Base-by-base conservation (phyloP, 352 stramenopile genomes). In the Nothophytophthora sp. region DNA sequence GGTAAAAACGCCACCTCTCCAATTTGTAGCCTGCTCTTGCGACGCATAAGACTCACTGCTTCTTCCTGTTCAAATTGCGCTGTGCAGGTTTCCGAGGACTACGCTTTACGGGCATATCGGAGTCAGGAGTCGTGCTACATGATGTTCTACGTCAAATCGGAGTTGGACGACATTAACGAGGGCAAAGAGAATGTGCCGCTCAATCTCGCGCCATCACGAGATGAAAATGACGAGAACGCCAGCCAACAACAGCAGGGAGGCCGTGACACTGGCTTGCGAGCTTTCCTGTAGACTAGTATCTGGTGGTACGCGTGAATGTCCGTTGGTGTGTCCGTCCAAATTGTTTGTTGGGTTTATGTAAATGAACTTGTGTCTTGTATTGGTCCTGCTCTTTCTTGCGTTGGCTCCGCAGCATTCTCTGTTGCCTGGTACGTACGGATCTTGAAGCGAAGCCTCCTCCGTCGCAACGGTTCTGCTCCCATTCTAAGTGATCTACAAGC, bases 111-210 rank as follows among this genome's bases (percentile, higher is more conserved):
- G 36, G 75, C 83, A 39, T 90, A 72, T 12, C 76, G 81, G 24
- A 90, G 81, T 22, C 83, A 92, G 32, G 81, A 93, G 48, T 93
- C 83, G 13, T 93, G 83, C 50, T 96, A 96, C 50, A 90, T 96
- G 79, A 72, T 94, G 24, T 93, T 96, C 48, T 96, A 94, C 48
- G 78, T 92, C 22, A 73, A 76, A 29, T 56, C 58, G 4, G 66
- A 78, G 13, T 61, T 51, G 19, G 58, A 52, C 13, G 42, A 32
- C 16, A 25, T 16, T 4, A 25, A 52, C 13, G 62, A 62, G 34
- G 79, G 86, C 56, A 91, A 93, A 42, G 80, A 93, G 62, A 93
- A 91, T 44, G 50, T 81, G 11, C 70, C 58, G 23, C 19, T 57
- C 8, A 76, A 66, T 33, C 44, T 39, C 13, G 39, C 19, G 22